These are phyloP conservation scores for Corchorus olitorius DNA, from an alignment of 345 rosid genomes.

Conservation along the genomic window DNA sequence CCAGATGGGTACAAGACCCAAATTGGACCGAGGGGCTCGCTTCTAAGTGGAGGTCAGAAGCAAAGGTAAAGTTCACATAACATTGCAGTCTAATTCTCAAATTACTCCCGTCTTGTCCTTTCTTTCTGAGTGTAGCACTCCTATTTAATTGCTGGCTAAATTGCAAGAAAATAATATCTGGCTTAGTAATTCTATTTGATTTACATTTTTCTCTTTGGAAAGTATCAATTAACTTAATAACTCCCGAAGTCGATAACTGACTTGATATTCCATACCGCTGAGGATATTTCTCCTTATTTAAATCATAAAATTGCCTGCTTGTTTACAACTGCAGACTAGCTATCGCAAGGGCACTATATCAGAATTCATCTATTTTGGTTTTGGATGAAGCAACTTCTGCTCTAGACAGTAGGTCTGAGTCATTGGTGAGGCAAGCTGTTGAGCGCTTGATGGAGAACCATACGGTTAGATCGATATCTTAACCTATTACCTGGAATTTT, in stretches of 20 bases:
- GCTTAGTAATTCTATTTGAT: neutral
- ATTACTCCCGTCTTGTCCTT: neutral
- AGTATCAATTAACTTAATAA: neutral
- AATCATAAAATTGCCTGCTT: neutral
- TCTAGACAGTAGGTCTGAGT: slow-evolving; percentile 85
- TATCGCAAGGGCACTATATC: slow-evolving; percentile 91
- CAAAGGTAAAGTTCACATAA: slow-evolving; percentile 60
- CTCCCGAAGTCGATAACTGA: neutral
- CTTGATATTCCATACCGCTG: slow-evolving; percentile 7
- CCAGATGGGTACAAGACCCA: slow-evolving; percentile 74
- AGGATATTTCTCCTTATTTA: neutral
- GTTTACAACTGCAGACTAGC: slow-evolving; percentile 62
- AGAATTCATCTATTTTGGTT: slow-evolving; percentile 72
- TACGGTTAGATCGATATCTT: slow-evolving; percentile 52
- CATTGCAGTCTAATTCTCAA: neutral
- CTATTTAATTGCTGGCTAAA: neutral
- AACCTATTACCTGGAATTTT: neutral
- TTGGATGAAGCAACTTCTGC: slow-evolving; percentile 99
- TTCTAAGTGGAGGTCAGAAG: slow-evolving; percentile 93
- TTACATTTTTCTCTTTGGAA: neutral
- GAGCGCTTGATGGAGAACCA: slow-evolving; percentile 73
- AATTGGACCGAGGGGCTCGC: slow-evolving; percentile 89
- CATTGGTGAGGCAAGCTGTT: slow-evolving; percentile 83
- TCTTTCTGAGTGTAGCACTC: neutral
- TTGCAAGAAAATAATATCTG: neutral